Conservation (phyloP, 352 stramenopile species). For the Phytophthora tentaculata region DNA sequence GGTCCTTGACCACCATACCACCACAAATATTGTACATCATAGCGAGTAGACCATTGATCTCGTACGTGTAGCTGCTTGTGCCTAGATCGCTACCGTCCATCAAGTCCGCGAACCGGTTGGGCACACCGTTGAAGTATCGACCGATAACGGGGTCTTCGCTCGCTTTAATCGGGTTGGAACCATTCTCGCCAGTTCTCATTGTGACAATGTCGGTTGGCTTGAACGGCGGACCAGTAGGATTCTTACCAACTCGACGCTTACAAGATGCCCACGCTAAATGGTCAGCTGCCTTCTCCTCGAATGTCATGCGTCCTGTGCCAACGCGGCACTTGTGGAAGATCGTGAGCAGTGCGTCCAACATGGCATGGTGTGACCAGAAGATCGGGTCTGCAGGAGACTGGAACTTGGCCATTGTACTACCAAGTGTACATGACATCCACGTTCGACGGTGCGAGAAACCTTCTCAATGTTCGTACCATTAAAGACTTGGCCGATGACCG, state of each 20-base stretch:
- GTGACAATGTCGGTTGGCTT: conserved; percentile 48
- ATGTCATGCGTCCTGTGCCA: conserved; percentile 44
- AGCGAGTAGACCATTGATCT: conserved; percentile 44
- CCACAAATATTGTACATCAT: conserved; percentile 44
- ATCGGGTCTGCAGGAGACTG: conserved; percentile 59
- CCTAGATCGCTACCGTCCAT: conserved; percentile 49
- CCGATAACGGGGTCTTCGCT: conserved; percentile 44
- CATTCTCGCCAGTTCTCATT: conserved; percentile 45
- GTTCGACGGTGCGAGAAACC: conserved; percentile 50
- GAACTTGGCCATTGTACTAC: conserved; percentile 52
- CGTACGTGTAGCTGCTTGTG: conserved; percentile 54
- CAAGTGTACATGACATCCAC: conserved; percentile 53
- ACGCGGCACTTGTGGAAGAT: conserved; percentile 75
- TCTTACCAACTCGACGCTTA: conserved; percentile 27
- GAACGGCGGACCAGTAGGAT: conserved; percentile 34
- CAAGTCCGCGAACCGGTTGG: conserved; percentile 44
- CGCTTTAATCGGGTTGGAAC: conserved; percentile 35
- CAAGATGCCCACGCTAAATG: conserved; percentile 54
- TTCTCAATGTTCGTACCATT: conserved; percentile 48
- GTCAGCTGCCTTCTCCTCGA: conserved; percentile 50
- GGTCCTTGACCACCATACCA: background rate
- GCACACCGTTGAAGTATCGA: conserved; percentile 43
- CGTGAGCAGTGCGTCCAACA: conserved; percentile 63
- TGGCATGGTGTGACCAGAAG: conserved; percentile 75
- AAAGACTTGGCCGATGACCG: conserved; percentile 53